phyloP scores from a whole-genome alignment of 192 early-diverging fungal species.

The Jimgerdemannia flammicorona region DNA sequence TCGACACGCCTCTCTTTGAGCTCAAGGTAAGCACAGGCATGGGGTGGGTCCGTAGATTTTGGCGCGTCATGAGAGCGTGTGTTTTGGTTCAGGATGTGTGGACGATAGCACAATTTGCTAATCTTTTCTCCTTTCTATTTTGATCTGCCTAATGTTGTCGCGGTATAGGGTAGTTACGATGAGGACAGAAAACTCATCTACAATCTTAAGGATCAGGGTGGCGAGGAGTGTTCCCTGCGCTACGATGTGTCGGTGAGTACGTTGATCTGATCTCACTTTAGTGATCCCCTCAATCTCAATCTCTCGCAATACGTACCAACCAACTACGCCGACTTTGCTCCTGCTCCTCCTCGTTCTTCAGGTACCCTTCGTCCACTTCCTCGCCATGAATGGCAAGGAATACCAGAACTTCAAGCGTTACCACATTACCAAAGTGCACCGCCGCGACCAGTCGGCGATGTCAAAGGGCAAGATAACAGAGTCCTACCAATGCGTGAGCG shows the following conservation, averaged over 20 bases:
- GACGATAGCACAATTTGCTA: too few species aligned
- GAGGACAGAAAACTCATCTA: slow-evolving; percentile 99
- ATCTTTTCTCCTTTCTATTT: too few species aligned
- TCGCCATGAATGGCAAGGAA: slow-evolving; percentile 86
- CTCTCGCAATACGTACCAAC: too few species aligned
- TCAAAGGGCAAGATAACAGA: slow-evolving; percentile 98
- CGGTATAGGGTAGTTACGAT: slow-evolving; percentile 82
- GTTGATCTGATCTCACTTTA: neutral
- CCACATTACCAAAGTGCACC: slow-evolving; percentile 98
- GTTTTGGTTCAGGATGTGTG: too few species aligned
- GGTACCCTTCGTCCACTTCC: slow-evolving; percentile 86
- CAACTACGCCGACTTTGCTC: too few species aligned
- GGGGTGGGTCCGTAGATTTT: too few species aligned
- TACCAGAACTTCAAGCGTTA: slow-evolving; percentile 92
- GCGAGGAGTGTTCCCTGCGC: slow-evolving; percentile 90
- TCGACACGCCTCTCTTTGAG: slow-evolving; percentile 99
- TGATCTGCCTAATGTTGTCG: too few species aligned
- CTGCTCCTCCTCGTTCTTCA: neutral
- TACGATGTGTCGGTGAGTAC: slow-evolving; percentile 88
- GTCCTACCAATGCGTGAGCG: slow-evolving; percentile 68
- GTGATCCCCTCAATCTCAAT: too few species aligned
- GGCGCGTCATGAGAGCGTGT: too few species aligned
- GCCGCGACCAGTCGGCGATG: slow-evolving; percentile 97
- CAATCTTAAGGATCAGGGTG: slow-evolving; percentile 95
- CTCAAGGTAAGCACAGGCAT: slow-evolving; percentile 48